Conservation (phyloP, 495 filamentous ascomycete genomes). For the Daldinia concentrica region DNA sequence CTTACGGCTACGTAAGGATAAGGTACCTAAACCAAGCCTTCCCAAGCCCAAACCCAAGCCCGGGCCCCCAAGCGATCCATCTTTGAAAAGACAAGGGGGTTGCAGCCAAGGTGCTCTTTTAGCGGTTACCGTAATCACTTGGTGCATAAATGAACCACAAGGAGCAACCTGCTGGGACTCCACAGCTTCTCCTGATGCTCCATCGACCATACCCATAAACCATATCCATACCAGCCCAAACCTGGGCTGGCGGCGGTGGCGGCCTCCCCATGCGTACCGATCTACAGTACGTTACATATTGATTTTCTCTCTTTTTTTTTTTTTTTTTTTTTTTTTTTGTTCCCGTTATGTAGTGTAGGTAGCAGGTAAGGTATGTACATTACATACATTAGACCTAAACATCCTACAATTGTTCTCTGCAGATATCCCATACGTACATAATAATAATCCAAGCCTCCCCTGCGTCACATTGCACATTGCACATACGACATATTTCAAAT, state of each 20-base stretch:
- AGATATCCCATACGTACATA: constrained; percentile 29
- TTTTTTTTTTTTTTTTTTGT: background rate
- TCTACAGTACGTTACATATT: constrained; percentile 40
- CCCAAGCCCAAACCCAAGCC: constrained; percentile 11
- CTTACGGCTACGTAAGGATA: background rate
- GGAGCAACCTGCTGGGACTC: constrained; percentile 40
- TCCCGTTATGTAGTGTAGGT: background rate
- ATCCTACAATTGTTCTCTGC: constrained; percentile 35
- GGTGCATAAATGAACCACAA: constrained; percentile 44
- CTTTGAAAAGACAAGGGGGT: constrained; percentile 27
- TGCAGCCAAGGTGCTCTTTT: constrained; percentile 30
- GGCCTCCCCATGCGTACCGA: constrained; percentile 40
- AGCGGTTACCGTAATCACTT: constrained; percentile 45
- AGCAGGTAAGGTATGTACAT: constrained; percentile 5
- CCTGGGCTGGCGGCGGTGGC: constrained; percentile 34
- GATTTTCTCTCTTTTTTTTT: constrained; percentile 20
- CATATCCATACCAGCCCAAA: constrained; percentile 8
- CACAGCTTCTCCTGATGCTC: constrained; percentile 39
- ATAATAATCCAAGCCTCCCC: constrained; percentile 41
- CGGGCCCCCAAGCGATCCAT: constrained; percentile 35
- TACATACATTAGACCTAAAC: constrained; percentile 30
- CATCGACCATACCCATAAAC: constrained; percentile 30
- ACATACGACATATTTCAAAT: constrained; percentile 39
- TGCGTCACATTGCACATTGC: constrained; percentile 47
- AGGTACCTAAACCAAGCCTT: constrained; percentile 8